Conservation (phyloP, 192 early-diverging fungal species). For the Obelidium mucronatum region DNA sequence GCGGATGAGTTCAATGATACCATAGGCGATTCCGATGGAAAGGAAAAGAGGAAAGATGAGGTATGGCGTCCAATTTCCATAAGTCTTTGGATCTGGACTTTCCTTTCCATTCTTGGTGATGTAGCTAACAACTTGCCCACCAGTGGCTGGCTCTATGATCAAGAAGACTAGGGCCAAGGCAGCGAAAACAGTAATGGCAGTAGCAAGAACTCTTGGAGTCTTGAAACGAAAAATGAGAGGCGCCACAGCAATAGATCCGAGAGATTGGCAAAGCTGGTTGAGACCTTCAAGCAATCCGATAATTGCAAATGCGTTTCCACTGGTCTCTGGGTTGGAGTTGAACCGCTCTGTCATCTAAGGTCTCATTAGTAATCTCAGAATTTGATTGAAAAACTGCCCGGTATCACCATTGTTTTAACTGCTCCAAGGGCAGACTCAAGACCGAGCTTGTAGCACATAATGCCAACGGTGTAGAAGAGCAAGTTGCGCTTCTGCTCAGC, state of each 20-base stretch:
- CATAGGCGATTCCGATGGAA: conserved; percentile 59
- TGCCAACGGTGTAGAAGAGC: no score
- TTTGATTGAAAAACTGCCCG: not conserved
- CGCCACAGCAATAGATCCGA: no score
- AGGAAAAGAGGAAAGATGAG: conserved; percentile 45
- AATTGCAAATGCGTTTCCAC: not conserved
- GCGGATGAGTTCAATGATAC: conserved; percentile 67
- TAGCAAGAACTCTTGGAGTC: not conserved
- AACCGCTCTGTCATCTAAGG: no score
- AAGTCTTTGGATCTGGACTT: not conserved
- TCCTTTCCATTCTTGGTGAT: not conserved
- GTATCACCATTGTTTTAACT: not conserved
- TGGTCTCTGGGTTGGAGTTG: no score
- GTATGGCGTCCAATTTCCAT: no score
- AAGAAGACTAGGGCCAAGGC: not conserved
- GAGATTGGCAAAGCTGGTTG: not conserved
- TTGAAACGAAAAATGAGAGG: no score
- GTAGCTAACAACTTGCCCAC: not conserved
- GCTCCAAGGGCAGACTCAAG: no score
- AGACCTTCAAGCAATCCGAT: not conserved
- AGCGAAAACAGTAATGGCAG: not conserved
- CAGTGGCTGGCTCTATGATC: conserved; percentile 7
- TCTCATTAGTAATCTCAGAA: not conserved
- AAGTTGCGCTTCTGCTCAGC: no score
- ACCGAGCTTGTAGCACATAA: no score